Percentiles rank a stretch among this genome's conserved stretches.
These are phyloP conservation scores for Microbotryum saponariae DNA, from an alignment of 1,284 basidiomycete genomes.

Conservation along the genomic window DNA sequence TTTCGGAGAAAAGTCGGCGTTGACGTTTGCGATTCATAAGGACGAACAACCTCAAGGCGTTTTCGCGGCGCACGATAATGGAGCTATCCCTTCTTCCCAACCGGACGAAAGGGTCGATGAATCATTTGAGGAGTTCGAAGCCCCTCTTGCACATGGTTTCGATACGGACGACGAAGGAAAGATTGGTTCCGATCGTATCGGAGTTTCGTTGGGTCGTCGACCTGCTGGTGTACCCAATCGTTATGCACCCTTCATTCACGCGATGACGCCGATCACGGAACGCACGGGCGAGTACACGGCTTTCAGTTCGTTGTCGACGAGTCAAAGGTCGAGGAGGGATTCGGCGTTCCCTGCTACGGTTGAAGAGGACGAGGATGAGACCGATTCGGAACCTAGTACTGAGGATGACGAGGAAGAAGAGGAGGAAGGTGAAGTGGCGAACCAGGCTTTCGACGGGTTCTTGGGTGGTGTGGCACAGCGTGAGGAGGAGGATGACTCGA, in stretches of 20 bases:
- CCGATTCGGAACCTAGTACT: constrained; percentile 29
- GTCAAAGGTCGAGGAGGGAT: constrained; percentile 15
- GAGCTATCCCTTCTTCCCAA: constrained; percentile 23
- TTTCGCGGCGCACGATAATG: constrained; percentile 35
- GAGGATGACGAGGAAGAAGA: constrained; percentile 34
- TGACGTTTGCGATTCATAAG: constrained; percentile 39
- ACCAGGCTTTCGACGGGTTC: constrained; percentile 25
- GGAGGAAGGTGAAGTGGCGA: constrained; percentile 5
- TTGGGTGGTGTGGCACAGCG: constrained; percentile 1
- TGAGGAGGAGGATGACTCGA: constrained; percentile 6
- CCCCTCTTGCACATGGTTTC: background rate
- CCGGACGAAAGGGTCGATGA: background rate
- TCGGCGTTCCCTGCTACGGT: constrained; percentile 16
- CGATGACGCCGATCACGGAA: constrained; percentile 93
- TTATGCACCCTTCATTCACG: constrained; percentile 43
- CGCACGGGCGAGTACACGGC: constrained; percentile 73
- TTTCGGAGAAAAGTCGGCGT: constrained; percentile 22
- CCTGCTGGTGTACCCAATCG: constrained; percentile 15
- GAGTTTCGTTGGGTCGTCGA: constrained; percentile 23
- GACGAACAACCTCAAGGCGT: constrained; percentile 38
- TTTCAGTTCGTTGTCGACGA: constrained; percentile 3
- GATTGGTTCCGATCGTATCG: constrained; percentile 4
- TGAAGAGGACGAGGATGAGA: constrained; percentile 42
- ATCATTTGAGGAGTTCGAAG: constrained; percentile 10
- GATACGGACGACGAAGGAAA: background rate